phyloP scores from a whole-genome alignment of 169 alveolate species.

The Blepharisma undulans region DNA sequence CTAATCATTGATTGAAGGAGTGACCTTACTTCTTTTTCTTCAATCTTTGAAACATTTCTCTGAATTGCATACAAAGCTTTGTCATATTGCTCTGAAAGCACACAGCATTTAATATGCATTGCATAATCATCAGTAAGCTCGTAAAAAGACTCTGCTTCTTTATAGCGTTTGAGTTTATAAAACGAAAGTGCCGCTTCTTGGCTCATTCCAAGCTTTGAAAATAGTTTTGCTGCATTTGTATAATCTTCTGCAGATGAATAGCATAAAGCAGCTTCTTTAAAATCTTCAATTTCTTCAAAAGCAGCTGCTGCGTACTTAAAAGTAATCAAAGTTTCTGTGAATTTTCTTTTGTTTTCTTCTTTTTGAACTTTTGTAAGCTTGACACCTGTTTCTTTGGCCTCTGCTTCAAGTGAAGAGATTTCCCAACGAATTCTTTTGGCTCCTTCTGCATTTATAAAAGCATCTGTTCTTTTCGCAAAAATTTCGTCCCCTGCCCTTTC shows the following conservation, averaged over 20 bases:
- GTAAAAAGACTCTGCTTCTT: too few relatives aligned
- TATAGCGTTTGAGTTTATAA: too few relatives aligned
- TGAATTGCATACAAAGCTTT: too few relatives aligned
- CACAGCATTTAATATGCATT: too few relatives aligned
- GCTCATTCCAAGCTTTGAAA: not conserved
- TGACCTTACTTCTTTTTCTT: too few relatives aligned
- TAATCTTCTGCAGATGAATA: slow-evolving; percentile 10
- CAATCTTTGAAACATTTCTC: too few relatives aligned
- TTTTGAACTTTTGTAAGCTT: not conserved
- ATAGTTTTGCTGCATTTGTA: slow-evolving; percentile 7
- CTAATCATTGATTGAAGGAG: too few relatives aligned
- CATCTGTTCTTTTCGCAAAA: slow-evolving; percentile 39
- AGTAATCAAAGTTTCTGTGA: not conserved
- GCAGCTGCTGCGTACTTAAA: slow-evolving; percentile 24
- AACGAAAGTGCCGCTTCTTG: slow-evolving; percentile 55
- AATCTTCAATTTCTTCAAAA: not conserved
- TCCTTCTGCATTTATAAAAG: slow-evolving; percentile 17
- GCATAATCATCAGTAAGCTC: too few relatives aligned
- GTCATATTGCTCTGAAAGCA: too few relatives aligned
- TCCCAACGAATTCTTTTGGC: not conserved
- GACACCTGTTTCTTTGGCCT: too few relatives aligned
- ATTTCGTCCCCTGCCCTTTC: slow-evolving; percentile 40
- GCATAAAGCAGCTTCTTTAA: slow-evolving; percentile 31
- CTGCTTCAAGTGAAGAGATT: not conserved
- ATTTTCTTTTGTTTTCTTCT: not conserved